Evolutionary conservation across 169 alveolate genomes (phyloP).

Genomic region (Amoebophrya sp.): DNA sequence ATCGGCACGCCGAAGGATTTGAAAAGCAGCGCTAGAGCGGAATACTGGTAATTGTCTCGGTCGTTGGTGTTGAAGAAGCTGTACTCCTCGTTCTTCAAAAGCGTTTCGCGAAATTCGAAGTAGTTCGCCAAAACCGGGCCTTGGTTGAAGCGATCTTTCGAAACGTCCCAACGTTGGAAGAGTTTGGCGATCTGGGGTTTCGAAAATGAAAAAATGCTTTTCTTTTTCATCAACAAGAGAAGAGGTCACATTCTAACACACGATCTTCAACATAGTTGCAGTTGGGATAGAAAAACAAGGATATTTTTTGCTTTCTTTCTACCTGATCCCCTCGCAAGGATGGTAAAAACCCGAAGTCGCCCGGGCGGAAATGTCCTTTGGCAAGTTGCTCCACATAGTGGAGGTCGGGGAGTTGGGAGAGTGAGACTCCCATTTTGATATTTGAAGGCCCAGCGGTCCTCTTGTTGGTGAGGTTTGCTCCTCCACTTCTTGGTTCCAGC

Average conservation of each 20-base stretch:
- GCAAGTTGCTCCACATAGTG: background rate
- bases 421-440: background rate
- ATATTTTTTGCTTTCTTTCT: no score
- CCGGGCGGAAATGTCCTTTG: background rate
- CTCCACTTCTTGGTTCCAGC: no score
- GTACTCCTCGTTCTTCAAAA: background rate
- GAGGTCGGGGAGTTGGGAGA: background rate
- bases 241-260: no score
- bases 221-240: no score
- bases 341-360: background rate
- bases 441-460: no score
- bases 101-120: background rate
- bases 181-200: background rate
- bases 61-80: background rate
- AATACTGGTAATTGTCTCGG: background rate
- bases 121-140: background rate
- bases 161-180: background rate
- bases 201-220: no score
- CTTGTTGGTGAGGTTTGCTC: no score
- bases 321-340: background rate
- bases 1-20: background rate
- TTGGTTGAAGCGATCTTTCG: background rate
- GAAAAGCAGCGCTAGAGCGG: background rate
- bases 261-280: no score
- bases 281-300: no score